These are phyloP conservation scores for Solanum habrochaites DNA, from an alignment of 257 asterid genomes.

Conservation along the genomic window DNA sequence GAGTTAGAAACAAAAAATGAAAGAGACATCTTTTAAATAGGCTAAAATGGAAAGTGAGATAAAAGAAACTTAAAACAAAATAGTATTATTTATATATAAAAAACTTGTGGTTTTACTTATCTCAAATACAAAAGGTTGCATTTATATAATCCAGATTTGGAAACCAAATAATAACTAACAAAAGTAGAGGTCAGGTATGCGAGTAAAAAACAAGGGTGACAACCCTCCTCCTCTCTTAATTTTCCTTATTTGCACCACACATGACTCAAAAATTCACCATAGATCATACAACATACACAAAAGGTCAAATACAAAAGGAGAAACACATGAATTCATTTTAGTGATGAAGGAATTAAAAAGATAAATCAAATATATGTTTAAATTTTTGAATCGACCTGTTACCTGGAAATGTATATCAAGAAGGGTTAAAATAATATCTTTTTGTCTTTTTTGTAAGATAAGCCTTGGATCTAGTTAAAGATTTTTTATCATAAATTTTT, in stretches of 20 bases:
- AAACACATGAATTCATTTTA: too few relatives aligned
- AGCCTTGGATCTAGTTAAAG: neutral
- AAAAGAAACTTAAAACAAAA: too few relatives aligned
- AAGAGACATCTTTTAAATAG: neutral
- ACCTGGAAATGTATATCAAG: neutral
- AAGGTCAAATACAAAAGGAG: too few relatives aligned
- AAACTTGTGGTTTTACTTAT: neutral
- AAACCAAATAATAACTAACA: neutral
- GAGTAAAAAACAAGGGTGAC: neutral
- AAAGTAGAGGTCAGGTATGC: neutral
- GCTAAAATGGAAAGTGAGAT: neutral
- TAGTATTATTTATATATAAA: neutral
- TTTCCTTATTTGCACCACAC: neutral
- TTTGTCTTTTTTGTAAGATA: neutral
- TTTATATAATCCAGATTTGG: neutral
- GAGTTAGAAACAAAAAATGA: neutral
- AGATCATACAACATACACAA: neutral
- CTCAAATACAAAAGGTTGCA: neutral
- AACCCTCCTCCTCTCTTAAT: neutral
- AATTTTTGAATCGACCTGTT: neutral
- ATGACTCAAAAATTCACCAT: neutral
- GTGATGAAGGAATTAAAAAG: neutral
- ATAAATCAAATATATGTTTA: neutral
- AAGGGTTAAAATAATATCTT: neutral
- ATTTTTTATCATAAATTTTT: neutral